Base-by-base conservation (phyloP, 257 asterid species). In the Schizonepeta tenuifolia region DNA sequence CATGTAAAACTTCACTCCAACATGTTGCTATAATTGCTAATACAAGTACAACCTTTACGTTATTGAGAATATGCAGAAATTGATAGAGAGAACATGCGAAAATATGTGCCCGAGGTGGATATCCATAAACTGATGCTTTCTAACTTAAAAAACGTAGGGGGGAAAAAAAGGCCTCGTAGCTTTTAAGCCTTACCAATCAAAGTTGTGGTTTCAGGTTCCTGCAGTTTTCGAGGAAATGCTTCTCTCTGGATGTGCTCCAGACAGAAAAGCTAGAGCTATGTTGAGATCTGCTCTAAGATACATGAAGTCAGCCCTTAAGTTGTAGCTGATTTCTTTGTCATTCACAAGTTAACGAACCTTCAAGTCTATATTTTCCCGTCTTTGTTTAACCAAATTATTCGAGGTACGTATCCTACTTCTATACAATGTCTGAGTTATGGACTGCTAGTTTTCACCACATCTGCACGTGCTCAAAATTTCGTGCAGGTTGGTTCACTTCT, bases 241-340 rank as follows among this genome's bases (percentile, higher is more conserved):
- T 56, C 80, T 78, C 15, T 89, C 90, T 36, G 98, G 97, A 69
- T 88, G 97, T 79, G 70, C 70, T 36, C 98, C 98, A 31, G 97
- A 94, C 82, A 85, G 90, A 76, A 94, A 94, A 88, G 96, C 97
- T 28, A 86, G 96, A 89, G 96, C 96, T 4, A 91, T 91, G 96
- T 75, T 94, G 67, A 85, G 96, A 72, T 94, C 98, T 63, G 98
- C 98, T 72, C 83, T 94, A 55, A 79, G 84, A 81, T 94, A 91
- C 87, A 74, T 94, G 87, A 91, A 89, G 77, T 87, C 96, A 44
- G 67, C 88, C 13, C 80, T 86, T 69, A 86, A 77, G 28, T 65
- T 47, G 47, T 90, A 87, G 85, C 70, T 49, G 46, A 55, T 44
- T 72, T 62, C 14, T 78, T 41, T 26, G 31, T 60, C 71, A 70